A percentile compares a stretch with the other conserved stretches of the same genome.
Conservation (phyloP, 805 yeast genomes). For the Wickerhamomyces sydowiorum region DNA sequence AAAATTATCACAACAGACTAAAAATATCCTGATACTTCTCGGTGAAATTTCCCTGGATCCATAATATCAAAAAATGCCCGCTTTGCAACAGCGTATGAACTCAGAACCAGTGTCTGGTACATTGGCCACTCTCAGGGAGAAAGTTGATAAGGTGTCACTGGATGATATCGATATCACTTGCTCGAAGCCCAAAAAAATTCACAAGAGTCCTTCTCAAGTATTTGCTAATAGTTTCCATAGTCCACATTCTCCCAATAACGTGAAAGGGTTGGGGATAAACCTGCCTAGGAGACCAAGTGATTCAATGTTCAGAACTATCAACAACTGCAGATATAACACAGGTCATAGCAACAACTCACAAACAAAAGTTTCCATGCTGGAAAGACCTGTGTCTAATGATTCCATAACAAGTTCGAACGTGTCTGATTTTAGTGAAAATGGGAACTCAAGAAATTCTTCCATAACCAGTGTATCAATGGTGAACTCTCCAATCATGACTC, state of each 20-base stretch:
- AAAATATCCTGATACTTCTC: no score
- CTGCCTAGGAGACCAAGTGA: conserved; percentile 22
- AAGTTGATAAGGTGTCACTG: conserved; percentile 1
- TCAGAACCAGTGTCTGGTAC: neutral
- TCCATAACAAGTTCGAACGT: conserved; percentile 16
- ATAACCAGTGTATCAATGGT: conserved; percentile 19
- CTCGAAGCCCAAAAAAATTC: neutral
- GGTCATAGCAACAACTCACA: neutral
- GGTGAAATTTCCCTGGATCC: neutral
- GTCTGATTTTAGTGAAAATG: conserved; percentile 15
- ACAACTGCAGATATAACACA: neutral
- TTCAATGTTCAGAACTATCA: conserved; percentile 9
- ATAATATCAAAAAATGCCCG: neutral
- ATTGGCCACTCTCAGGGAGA: neutral
- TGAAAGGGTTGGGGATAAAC: conserved; percentile 16
- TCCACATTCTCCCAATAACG: neutral
- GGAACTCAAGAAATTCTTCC: conserved; percentile 21
- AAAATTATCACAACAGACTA: no score
- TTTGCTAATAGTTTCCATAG: neutral
- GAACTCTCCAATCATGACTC: conserved; percentile 11
- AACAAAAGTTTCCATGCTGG: conserved; percentile 12
- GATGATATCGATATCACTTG: conserved; percentile 3
- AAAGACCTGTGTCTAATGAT: conserved; percentile 25
- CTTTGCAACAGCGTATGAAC: neutral
- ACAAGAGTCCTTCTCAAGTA: neutral